Evolutionary conservation across 2,329 filamentous ascomycete genomes (phyloP).

Genomic region (Chaetomiaceae sp.): DNA sequence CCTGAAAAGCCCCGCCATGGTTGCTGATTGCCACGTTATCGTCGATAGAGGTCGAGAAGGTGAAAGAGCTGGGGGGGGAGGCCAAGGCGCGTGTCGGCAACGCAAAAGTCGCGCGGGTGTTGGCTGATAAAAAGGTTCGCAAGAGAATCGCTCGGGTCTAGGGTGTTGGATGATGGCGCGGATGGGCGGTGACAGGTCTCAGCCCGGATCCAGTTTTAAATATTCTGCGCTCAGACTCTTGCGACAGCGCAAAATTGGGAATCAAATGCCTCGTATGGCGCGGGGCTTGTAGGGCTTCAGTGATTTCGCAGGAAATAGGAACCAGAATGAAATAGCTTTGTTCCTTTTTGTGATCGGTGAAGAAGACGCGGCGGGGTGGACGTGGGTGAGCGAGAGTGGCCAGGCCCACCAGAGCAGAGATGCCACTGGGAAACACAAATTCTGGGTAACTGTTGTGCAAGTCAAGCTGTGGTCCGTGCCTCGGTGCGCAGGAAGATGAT

Average conservation of each 20-base stretch:
- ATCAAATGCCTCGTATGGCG: slow-evolving; percentile 43
- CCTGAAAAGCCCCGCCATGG: slow-evolving; percentile 88
- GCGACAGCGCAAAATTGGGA: slow-evolving; percentile 30
- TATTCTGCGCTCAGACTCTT: slow-evolving; percentile 35
- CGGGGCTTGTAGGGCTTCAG: slow-evolving; percentile 17
- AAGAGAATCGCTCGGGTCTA: background rate
- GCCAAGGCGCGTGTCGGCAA: background rate
- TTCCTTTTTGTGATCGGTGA: slow-evolving; percentile 24
- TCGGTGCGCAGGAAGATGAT: slow-evolving; percentile 32
- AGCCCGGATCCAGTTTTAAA: slow-evolving; percentile 33
- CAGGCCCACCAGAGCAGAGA: slow-evolving; percentile 26
- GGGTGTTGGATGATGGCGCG: slow-evolving; percentile 1
- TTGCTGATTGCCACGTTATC: slow-evolving; percentile 24
- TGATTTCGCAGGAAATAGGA: slow-evolving; percentile 23
- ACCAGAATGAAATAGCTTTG: slow-evolving; percentile 18
- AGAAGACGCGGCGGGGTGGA: slow-evolving; percentile 21
- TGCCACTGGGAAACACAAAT: slow-evolving; percentile 26
- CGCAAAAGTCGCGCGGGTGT: slow-evolving; percentile 6
- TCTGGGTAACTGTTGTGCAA: slow-evolving; percentile 25
- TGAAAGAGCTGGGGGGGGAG: background rate
- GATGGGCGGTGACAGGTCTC: slow-evolving; percentile 26
- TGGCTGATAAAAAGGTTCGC: background rate
- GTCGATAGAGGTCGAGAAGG: background rate
- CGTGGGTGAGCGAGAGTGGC: slow-evolving; percentile 22
- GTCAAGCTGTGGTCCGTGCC: slow-evolving; percentile 35